Evolutionary conservation across 306 rosid species (phyloP).

Genomic region (Cotoneaster glaucophyllus): DNA sequence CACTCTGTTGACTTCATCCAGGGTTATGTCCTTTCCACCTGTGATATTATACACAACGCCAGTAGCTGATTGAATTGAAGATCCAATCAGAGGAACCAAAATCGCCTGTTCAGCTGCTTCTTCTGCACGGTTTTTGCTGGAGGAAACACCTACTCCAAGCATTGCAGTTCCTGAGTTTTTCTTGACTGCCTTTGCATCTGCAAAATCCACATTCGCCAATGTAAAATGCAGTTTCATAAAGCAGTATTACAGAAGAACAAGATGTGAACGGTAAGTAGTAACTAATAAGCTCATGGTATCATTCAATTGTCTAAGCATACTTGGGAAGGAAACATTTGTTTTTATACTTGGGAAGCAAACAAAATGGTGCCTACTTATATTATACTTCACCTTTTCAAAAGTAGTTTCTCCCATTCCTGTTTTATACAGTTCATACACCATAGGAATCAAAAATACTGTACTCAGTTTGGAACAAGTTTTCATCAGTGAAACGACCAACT

Average conservation of each 20-base stretch:
- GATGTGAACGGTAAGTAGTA: neutral
- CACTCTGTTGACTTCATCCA: constrained; percentile 95
- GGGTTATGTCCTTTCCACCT: constrained; percentile 95
- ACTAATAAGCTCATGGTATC: neutral
- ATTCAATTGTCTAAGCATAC: neutral
- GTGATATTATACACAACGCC: constrained; percentile 97
- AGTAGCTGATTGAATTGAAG: constrained; percentile 95
- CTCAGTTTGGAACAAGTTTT: too few relatives aligned
- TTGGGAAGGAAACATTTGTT: neutral
- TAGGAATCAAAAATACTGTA: too few relatives aligned
- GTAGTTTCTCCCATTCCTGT: too few relatives aligned
- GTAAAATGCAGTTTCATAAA: neutral
- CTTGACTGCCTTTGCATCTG: constrained; percentile 98
- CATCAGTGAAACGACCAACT: too few relatives aligned
- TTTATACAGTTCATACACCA: too few relatives aligned
- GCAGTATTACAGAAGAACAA: neutral
- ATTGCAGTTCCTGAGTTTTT: constrained; percentile 98
- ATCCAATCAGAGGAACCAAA: constrained; percentile 92
- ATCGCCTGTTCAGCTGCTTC: constrained; percentile 99
- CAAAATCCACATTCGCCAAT: constrained; percentile 76
- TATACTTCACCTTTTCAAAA: too few relatives aligned
- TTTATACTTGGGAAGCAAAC: too few relatives aligned
- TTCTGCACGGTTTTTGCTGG: constrained; percentile 97
- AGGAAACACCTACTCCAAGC: constrained; percentile 98
- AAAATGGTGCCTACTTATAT: too few relatives aligned